Percentiles rank a stretch among this genome's conserved stretches.
Evolutionary conservation across 768 basidiomycete species (phyloP).

Genomic region (Russula compacta): DNA sequence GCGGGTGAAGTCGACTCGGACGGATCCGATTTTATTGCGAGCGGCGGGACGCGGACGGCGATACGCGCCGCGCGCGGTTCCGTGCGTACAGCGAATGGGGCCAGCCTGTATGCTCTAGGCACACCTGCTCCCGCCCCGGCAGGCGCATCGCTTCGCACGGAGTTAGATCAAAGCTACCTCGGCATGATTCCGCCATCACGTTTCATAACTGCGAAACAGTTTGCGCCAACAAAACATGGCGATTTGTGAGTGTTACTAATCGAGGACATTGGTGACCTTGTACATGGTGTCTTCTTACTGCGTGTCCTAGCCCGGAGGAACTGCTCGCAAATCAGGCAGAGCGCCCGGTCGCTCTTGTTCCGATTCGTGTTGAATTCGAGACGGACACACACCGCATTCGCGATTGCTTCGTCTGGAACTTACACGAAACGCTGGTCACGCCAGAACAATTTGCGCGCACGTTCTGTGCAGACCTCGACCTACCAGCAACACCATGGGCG

Average conservation of each 20-base stretch:
- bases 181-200: slow-evolving; percentile 76
- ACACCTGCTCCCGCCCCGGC: slow-evolving; percentile 25
- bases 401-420: slow-evolving; percentile 94
- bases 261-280: neutral
- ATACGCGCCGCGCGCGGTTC: slow-evolving; percentile 27
- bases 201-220: slow-evolving; percentile 55
- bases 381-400: slow-evolving; percentile 85
- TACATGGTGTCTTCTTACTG: neutral
- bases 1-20: slow-evolving; percentile 77
- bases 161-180: slow-evolving; percentile 81
- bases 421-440: slow-evolving; percentile 77
- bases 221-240: slow-evolving; percentile 53
- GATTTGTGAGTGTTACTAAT: slow-evolving; percentile 51
- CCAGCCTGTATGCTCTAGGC: slow-evolving; percentile 43
- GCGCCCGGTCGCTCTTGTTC: slow-evolving; percentile 43
- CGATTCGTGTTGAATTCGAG: slow-evolving; percentile 93
- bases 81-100: slow-evolving; percentile 26
- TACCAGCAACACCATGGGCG: slow-evolving; percentile 56
- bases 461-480: slow-evolving; percentile 83
- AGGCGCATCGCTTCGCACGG: slow-evolving; percentile 29
- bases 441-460: slow-evolving; percentile 79
- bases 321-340: too few species aligned
- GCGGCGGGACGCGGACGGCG: slow-evolving; percentile 48
- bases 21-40: slow-evolving; percentile 73
- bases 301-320: slow-evolving; percentile 31